Conservation (phyloP, 768 basidiomycete species). For the Trametopsis cervina region DNA sequence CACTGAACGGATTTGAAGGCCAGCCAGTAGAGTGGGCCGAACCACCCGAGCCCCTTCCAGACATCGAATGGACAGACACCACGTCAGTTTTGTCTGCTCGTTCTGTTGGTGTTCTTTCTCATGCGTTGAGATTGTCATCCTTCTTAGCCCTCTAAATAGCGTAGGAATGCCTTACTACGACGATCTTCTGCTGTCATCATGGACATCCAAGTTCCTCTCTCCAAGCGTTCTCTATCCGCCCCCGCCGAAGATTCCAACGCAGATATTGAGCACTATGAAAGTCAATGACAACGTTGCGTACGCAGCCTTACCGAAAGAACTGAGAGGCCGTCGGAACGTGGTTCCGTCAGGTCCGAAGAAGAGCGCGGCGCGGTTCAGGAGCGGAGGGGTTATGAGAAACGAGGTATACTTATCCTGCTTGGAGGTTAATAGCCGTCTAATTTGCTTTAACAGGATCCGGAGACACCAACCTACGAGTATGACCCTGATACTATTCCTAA, state of each 20-base stretch:
- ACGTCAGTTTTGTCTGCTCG: slow-evolving; percentile 48
- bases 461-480: slow-evolving; percentile 46
- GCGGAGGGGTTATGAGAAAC: slow-evolving; percentile 51
- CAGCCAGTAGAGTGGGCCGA: slow-evolving; percentile 84
- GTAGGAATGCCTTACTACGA: slow-evolving; percentile 88
- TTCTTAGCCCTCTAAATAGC: slow-evolving; percentile 69
- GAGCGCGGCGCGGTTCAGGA: slow-evolving; percentile 71
- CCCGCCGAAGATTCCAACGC: slow-evolving; percentile 70
- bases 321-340: slow-evolving; percentile 80
- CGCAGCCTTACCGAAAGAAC: slow-evolving; percentile 79
- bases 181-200: slow-evolving; percentile 62
- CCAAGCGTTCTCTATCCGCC: slow-evolving; percentile 49
- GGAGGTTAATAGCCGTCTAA: neutral
- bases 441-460: slow-evolving; percentile 39
- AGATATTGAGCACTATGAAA: slow-evolving; percentile 73
- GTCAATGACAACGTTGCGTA: slow-evolving; percentile 88
- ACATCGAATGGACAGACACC: slow-evolving; percentile 74
- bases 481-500: slow-evolving; percentile 60
- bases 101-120: neutral
- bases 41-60: slow-evolving; percentile 54
- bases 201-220: slow-evolving; percentile 49
- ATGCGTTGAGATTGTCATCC: neutral
- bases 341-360: slow-evolving; percentile 46
- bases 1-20: slow-evolving; percentile 89
- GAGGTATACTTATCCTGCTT: slow-evolving; percentile 25